Evolutionary conservation across 257 asterid species (phyloP), one percentile per base, ranked within the genome.

Genomic region (Solanum chiquidenum): DNA sequence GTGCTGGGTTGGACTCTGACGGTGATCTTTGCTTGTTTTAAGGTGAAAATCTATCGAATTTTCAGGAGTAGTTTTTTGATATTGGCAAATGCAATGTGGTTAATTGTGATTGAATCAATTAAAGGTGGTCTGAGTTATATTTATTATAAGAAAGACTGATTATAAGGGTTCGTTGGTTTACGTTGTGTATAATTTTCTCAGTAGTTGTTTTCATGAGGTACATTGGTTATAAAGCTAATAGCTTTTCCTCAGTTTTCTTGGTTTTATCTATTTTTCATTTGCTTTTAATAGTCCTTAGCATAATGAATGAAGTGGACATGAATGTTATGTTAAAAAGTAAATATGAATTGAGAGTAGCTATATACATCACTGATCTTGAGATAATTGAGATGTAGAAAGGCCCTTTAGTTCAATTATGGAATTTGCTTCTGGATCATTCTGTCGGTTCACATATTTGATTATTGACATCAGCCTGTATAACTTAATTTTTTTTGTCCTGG

Each of bases 1-100:
- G 90, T 96, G 99, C 89, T 91, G 93, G 13, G 98, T 94, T 14
- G 98, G 98, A 62, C 52, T 96, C 85, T 96, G 94, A 95, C 89
- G 91, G 49, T 89, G 75, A 31, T 83, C 55, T 9, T 25, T 55
- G 34, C 72, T 74, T 83, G 9, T 34, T 11, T 58, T 82, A 68
- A 89, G 82, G 89, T 90, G 75, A 82, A 83, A 27, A 49, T 87
- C 27, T 33, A 84, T 29, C 21, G 58, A 49, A 49, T 49, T 49
- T 49, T 49, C 0, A 49, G 58, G 20, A 49, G 58, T 14, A 14
- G 21, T 13, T 49, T 49, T 49, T 49, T n/a, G n/a, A 12, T 40
- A 40, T 77, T 23, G n/a, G 87, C 20, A 44, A 71, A 44, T 40
- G 37, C 13, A 58, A 86, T 12, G 52, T 44, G 31, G 40, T 71